These are phyloP conservation scores for Trichoderma parareesei DNA, from an alignment of 495 filamentous ascomycete species.

Conservation along the genomic window DNA sequence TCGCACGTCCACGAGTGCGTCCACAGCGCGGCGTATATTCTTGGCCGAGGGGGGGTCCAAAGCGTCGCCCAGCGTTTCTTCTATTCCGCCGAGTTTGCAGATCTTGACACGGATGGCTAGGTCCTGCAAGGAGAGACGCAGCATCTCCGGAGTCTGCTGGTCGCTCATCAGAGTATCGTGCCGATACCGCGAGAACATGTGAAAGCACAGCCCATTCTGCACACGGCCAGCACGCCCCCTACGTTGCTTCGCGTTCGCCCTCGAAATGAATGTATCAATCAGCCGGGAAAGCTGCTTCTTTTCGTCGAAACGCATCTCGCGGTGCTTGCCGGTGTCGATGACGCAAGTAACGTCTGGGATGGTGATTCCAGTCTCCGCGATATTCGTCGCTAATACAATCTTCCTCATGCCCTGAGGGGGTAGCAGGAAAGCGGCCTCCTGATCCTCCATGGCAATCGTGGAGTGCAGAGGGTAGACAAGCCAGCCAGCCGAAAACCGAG, in stretches of 20 bases:
- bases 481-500: slow-evolving; percentile 61
- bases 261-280: slow-evolving; percentile 86
- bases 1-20: slow-evolving; percentile 86
- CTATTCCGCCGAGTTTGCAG: slow-evolving; percentile 86
- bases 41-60: slow-evolving; percentile 82
- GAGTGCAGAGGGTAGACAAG: slow-evolving; percentile 84
- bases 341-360: slow-evolving; percentile 96
- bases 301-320: slow-evolving; percentile 95
- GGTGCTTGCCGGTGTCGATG: slow-evolving; percentile 89
- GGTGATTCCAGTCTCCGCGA: slow-evolving; percentile 94
- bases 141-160: slow-evolving; percentile 92
- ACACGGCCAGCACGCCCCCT: slow-evolving; percentile 94
- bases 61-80: slow-evolving; percentile 80
- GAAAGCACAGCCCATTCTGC: slow-evolving; percentile 88
- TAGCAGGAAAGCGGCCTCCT: slow-evolving; percentile 81
- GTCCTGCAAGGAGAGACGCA: slow-evolving; percentile 87
- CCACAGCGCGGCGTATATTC: slow-evolving; percentile 86
- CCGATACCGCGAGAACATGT: slow-evolving; percentile 81
- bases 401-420: slow-evolving; percentile 76
- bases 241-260: slow-evolving; percentile 88
- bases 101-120: slow-evolving; percentile 94
- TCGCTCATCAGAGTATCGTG: slow-evolving; percentile 74
- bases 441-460: slow-evolving; percentile 90
- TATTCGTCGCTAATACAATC: slow-evolving; percentile 92
- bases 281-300: slow-evolving; percentile 80